phyloP scores from a whole-genome alignment of 306 rosid genomes.

The Macrotyloma uniflorum region DNA sequence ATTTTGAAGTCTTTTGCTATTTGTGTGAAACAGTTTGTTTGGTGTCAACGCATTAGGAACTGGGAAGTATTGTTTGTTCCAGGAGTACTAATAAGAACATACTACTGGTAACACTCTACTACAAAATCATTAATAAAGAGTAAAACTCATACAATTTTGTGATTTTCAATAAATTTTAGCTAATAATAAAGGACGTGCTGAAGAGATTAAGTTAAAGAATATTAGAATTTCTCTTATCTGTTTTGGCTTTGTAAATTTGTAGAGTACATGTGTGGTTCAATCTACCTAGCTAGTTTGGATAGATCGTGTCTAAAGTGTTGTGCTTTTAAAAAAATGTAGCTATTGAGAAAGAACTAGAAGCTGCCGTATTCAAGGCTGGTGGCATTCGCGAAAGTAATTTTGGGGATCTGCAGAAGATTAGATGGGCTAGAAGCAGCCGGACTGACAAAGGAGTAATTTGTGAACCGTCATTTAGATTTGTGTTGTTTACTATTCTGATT shows the following conservation, averaged over 20 bases:
- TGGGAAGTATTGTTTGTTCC: neutral
- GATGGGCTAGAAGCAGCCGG: slow-evolving; percentile 94
- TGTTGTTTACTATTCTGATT: slow-evolving; percentile 4
- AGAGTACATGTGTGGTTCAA: slow-evolving; percentile 29
- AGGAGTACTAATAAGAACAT: neutral
- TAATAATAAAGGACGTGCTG: neutral
- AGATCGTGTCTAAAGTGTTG: slow-evolving; percentile 42
- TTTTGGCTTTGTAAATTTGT: neutral
- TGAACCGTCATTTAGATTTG: slow-evolving; percentile 20
- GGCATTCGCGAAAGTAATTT: slow-evolving; percentile 81
- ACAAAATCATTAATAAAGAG: neutral
- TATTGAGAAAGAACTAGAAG: slow-evolving; percentile 83
- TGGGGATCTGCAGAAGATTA: slow-evolving; percentile 76
- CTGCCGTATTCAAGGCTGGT: slow-evolving; percentile 83
- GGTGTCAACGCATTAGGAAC: neutral
- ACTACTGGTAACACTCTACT: neutral
- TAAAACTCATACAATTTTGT: neutral
- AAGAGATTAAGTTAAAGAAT: neutral
- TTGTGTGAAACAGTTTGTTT: neutral
- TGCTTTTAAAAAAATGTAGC: slow-evolving; percentile 62
- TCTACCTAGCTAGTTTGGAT: slow-evolving; percentile 40
- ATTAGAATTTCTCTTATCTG: neutral
- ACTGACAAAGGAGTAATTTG: slow-evolving; percentile 92
- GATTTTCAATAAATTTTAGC: neutral
- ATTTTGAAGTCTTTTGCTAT: neutral